Base-by-base conservation (phyloP, 2,329 filamentous ascomycete genomes). In the Ophiosphaerella narmari region DNA sequence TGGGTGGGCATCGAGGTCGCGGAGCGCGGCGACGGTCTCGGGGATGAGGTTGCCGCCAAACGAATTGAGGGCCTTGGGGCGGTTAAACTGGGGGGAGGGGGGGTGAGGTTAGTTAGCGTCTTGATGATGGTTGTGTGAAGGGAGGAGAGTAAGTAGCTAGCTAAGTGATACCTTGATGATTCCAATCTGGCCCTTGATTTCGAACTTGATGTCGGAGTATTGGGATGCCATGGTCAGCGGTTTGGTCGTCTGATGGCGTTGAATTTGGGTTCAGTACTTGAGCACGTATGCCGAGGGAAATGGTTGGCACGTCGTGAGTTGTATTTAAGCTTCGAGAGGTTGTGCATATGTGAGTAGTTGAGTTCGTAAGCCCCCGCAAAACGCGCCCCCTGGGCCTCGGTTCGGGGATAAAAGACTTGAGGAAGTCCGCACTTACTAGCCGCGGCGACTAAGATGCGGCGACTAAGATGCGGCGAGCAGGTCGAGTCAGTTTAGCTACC, bases 41-140 rank as follows among this genome's bases (percentile, higher is more conserved):
- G 66, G 38, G 39, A 79, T 71, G 6, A 81, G 51, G 43, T 74
- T 77, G 12, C 76, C 77, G 33, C 77, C 76, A 42, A 80, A 80
- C 1, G 78, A 73, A 61, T 80, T 80, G 35, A 80, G 72, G 2
- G 68, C 63, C 57, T 77, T 76, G 9, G 78, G 78, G 3, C 78
- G 74, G 63, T 80, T 80, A 62, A 81, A 74, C 77, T 73, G 50
- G 38, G 38, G 29, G 8, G 6, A 26, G 13, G n/a, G n/a, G n/a
- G n/a, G n/a, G n/a, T n/a, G n/a, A n/a, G n/a, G 6, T 18, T 12
- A n/a, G 37, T 39, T 39, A 23, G 37, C 12, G 12, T 11, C 37
- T 7, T 16, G 16, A 24, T 44, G 26, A 29, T 42, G 13, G 1
- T 52, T 31, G 18, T n/a, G 31, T 7, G 9, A 21, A 11, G 18